Base-by-base conservation (phyloP, 2,329 filamentous ascomycete species). In the Dactylellina cionopaga region DNA sequence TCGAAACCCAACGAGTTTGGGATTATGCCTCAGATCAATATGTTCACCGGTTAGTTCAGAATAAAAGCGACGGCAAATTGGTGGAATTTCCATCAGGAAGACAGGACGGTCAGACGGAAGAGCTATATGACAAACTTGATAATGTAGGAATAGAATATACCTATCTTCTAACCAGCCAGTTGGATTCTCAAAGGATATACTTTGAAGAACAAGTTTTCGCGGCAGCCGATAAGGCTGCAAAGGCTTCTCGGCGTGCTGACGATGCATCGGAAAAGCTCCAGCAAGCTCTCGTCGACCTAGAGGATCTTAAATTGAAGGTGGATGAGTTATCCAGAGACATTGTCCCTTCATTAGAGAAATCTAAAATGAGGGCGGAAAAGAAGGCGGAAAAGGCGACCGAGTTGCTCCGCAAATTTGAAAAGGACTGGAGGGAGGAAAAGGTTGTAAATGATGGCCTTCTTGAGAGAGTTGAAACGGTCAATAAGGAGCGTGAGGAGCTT, bases 21-120 rank as follows among this genome's bases (percentile, higher is more conserved):
- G 95, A 99, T 80, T 99, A 99, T 75, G 92, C 91, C 0, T 92
- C 92, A 3, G 95, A 99, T 78, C 91, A 90, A 78, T 99, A 96
- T 85, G 95, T 98, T 51, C 95, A 99, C 80, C 89, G 95, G 7
- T 87, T 98, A 55, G 96, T 99, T 63, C 90, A 96, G 75, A 92
- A 92, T 78, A 96, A 97, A 82, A 89, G 92, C 7, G 92, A 96
- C 79, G 92, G 92, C 22, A 96, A 96, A 80, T 85, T 96, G 2
- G 90, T 97, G 15, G 94, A 98, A 80, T 84, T 97, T n/a, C 92
- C 92, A 6, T 75, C 76, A 4, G 60, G 27, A 49, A 76, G 39
- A 51, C 76, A 43, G 65, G 75, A 47, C 31, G 74, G 51, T 62
- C 76, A 74, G 22, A 66, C 72, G 3, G 76, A 78, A 54, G 76